Percentiles rank a stretch among this genome's conserved stretches.
Evolutionary conservation across 2,329 filamentous ascomycete species (phyloP).

Genomic region (Escovopsis sp.): DNA sequence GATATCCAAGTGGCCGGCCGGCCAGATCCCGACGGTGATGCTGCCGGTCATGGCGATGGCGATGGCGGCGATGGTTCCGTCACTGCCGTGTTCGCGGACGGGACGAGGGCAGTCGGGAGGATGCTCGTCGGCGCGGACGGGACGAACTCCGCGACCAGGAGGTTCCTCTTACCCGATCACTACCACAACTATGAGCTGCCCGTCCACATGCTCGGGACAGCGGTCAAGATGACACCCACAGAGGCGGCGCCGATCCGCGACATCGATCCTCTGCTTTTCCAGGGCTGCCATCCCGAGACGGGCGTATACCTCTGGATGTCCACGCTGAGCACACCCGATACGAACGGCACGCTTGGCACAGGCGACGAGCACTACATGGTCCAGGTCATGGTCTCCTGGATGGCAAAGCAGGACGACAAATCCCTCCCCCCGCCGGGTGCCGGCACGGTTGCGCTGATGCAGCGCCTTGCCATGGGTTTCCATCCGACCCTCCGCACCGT

Average conservation of each 20-base stretch:
- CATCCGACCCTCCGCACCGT: slow-evolving; percentile 24
- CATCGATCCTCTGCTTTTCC: slow-evolving; percentile 39
- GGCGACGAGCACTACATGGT: slow-evolving; percentile 21
- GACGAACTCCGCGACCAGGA: slow-evolving; percentile 20
- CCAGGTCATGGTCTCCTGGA: slow-evolving; percentile 33
- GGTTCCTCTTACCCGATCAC: slow-evolving; percentile 16
- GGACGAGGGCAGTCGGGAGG: slow-evolving; percentile 16
- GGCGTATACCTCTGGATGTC: slow-evolving; percentile 35
- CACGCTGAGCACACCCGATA: slow-evolving; percentile 25
- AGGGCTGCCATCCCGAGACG: slow-evolving; percentile 34
- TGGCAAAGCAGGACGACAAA: slow-evolving; percentile 15
- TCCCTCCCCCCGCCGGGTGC: slow-evolving; percentile 18
- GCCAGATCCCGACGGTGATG: slow-evolving; percentile 7
- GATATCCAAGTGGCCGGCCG: slow-evolving; percentile 10
- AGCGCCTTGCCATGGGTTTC: slow-evolving; percentile 16
- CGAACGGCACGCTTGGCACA: slow-evolving; percentile 19
- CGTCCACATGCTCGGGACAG: slow-evolving; percentile 22
- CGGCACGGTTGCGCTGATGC: slow-evolving; percentile 24
- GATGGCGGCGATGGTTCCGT: too few species aligned
- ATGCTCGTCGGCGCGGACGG: slow-evolving; percentile 27
- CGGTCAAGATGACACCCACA: slow-evolving; percentile 21
- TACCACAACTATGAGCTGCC: slow-evolving; percentile 20
- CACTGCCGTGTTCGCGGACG: slow-evolving; percentile 17
- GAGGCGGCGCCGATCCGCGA: slow-evolving; percentile 24
- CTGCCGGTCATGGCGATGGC: too few species aligned